These are phyloP conservation scores for Hemisphaericaspora lyxosophila DNA, from an alignment of 1,139 yeast species.

Conservation along the genomic window DNA sequence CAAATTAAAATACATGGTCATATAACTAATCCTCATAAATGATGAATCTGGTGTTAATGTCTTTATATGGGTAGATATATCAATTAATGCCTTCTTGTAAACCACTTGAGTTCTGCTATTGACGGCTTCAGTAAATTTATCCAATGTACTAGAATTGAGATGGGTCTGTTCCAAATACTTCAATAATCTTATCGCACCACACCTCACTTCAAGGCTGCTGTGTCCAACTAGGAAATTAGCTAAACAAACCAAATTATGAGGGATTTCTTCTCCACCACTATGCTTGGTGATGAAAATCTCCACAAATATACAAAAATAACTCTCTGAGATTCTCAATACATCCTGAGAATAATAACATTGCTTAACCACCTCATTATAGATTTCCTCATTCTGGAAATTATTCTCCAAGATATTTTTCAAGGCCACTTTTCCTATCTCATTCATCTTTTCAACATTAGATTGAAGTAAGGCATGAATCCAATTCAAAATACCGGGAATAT, in stretches of 20 bases:
- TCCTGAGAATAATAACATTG: conserved; percentile 66
- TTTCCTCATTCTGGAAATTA: conserved; percentile 56
- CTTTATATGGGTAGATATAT: conserved; percentile 57
- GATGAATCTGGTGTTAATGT: conserved; percentile 52
- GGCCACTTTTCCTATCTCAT: conserved; percentile 70
- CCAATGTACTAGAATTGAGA: conserved; percentile 44
- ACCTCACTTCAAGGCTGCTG: conserved; percentile 57
- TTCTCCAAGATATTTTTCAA: conserved; percentile 61
- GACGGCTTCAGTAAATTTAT: conserved; percentile 58
- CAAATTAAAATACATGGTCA: conserved; percentile 66
- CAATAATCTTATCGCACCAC: conserved; percentile 60
- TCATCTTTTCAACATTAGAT: conserved; percentile 58
- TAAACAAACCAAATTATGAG: conserved; percentile 61
- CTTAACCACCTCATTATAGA: conserved; percentile 62
- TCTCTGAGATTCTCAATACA: conserved; percentile 53
- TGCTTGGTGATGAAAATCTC: conserved; percentile 49
- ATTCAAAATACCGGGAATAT: conserved; percentile 61
- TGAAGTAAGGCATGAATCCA: conserved; percentile 78
- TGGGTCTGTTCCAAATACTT: conserved; percentile 54
- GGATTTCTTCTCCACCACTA: conserved; percentile 41
- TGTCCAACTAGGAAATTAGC: conserved; percentile 72
- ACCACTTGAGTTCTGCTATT: conserved; percentile 69
- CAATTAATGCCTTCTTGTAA: conserved; percentile 73
- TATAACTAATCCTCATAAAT: conserved; percentile 64
- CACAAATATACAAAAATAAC: conserved; percentile 71